Conservation (phyloP, 306 rosid species). For the Vigna radiata region DNA sequence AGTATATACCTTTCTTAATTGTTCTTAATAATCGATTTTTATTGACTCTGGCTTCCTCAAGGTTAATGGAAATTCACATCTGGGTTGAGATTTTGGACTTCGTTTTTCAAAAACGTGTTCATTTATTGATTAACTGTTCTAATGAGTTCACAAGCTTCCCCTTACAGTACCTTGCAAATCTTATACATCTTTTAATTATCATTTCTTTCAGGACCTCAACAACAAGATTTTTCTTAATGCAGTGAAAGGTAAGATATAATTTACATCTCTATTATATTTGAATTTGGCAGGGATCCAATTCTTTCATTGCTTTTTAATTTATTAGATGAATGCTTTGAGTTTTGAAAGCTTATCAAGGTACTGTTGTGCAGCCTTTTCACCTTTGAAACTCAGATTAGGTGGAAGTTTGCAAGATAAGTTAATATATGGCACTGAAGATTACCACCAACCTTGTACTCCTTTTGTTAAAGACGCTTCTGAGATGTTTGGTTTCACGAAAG, state of each 20-base stretch:
- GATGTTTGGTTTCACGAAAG: slow-evolving; percentile 81
- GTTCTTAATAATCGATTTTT: not conserved
- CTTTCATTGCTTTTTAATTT: not conserved
- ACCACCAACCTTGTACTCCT: slow-evolving; percentile 62
- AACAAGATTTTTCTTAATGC: slow-evolving; percentile 75
- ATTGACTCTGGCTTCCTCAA: not conserved
- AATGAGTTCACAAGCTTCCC: not conserved
- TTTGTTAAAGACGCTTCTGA: slow-evolving; percentile 56
- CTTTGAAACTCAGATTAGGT: slow-evolving; percentile 90
- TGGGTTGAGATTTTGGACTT: slow-evolving; percentile 18
- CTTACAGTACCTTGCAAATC: slow-evolving; percentile 15
- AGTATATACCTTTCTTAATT: not conserved
- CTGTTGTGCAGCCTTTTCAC: slow-evolving; percentile 76
- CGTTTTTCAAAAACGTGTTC: slow-evolving; percentile 11
- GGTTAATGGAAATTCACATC: slow-evolving; percentile 30
- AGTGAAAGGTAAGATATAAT: slow-evolving; percentile 67
- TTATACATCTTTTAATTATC: slow-evolving; percentile 18
- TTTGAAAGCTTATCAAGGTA: slow-evolving; percentile 38
- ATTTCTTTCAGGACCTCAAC: slow-evolving; percentile 71
- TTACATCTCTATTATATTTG: not conserved
- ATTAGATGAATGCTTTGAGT: not conserved
- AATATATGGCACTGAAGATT: slow-evolving; percentile 71
- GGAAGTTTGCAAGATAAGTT: slow-evolving; percentile 89
- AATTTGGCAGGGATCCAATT: slow-evolving; percentile 19
- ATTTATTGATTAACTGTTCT: not conserved